phyloP scores from a whole-genome alignment of 2,329 filamentous ascomycete species.

The Penicillium sp. region DNA sequence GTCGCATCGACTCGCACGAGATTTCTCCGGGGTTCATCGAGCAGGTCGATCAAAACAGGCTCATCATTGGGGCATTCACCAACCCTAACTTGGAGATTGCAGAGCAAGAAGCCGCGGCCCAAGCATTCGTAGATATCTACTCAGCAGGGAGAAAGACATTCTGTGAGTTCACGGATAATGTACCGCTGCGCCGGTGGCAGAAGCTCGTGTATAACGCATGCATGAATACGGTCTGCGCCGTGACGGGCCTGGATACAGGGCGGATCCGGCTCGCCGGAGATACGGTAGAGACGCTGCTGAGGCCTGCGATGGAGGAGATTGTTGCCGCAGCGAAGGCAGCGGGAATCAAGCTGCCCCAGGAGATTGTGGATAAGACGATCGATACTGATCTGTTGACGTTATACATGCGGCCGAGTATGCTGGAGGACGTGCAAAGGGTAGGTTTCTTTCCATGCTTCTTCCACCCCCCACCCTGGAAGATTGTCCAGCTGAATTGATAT shows the following conservation, averaged over 20 bases:
- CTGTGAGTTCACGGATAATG: conserved; percentile 43
- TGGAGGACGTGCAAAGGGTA: conserved; percentile 49
- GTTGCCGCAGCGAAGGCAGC: conserved; percentile 49
- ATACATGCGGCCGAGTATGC: conserved; percentile 55
- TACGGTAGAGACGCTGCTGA: conserved; percentile 53
- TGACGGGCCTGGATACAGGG: conserved; percentile 57
- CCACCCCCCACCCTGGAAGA: not conserved
- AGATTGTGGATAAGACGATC: conserved; percentile 48
- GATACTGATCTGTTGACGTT: conserved; percentile 55
- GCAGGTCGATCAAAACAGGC: conserved; percentile 58
- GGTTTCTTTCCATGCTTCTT: not conserved
- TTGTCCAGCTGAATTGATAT: not conserved
- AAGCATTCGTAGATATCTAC: conserved; percentile 56
- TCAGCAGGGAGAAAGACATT: conserved; percentile 51
- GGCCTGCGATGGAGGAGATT: conserved; percentile 56
- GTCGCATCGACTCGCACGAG: conserved; percentile 59
- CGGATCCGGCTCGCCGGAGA: conserved; percentile 53
- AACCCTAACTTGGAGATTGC: conserved; percentile 16
- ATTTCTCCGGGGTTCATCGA: conserved; percentile 52
- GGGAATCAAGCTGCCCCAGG: conserved; percentile 51
- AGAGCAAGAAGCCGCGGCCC: conserved; percentile 11
- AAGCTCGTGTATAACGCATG: conserved; percentile 57
- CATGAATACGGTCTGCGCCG: conserved; percentile 59
- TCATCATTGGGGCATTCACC: conserved; percentile 57
- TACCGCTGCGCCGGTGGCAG: conserved; percentile 37